Evolutionary conservation across 2,329 filamentous ascomycete species (phyloP).

Genomic region (Phialophora verrucosa): DNA sequence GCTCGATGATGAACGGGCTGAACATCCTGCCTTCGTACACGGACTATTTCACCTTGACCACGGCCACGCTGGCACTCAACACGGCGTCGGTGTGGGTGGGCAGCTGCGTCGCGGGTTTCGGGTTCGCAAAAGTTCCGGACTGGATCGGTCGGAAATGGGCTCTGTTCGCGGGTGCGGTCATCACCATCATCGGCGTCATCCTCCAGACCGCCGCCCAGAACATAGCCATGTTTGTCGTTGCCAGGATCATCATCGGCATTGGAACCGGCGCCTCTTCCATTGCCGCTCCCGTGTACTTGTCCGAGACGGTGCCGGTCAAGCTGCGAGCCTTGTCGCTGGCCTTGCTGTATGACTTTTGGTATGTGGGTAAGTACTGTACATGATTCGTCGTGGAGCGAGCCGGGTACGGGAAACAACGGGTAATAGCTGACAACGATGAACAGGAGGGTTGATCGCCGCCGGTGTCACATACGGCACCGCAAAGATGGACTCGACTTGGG

Average conservation of each 20-base stretch:
- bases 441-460: slow-evolving; percentile 55
- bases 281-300: slow-evolving; percentile 56
- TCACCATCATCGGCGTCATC: slow-evolving; percentile 54
- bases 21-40: slow-evolving; percentile 64
- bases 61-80: slow-evolving; percentile 60
- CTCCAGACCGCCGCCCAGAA: slow-evolving; percentile 58
- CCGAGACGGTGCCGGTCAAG: slow-evolving; percentile 48
- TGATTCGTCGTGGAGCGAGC: not conserved
- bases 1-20: slow-evolving; percentile 62
- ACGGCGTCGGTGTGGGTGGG: slow-evolving; percentile 63
- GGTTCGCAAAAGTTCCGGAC: slow-evolving; percentile 53
- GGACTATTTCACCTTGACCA: slow-evolving; percentile 62
- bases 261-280: slow-evolving; percentile 53
- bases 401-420: not conserved
- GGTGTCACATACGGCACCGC: slow-evolving; percentile 52
- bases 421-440: slow-evolving; percentile 2
- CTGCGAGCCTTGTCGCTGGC: slow-evolving; percentile 30
- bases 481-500: slow-evolving; percentile 53
- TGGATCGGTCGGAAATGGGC: slow-evolving; percentile 52
- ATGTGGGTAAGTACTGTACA: slow-evolving; percentile 32
- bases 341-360: slow-evolving; percentile 32
- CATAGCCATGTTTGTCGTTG: slow-evolving; percentile 59
- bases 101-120: slow-evolving; percentile 53
- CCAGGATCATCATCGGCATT: slow-evolving; percentile 56
- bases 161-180: slow-evolving; percentile 49